phyloP scores from a whole-genome alignment of 1,284 basidiomycete genomes.

The Cutaneotrichosporon dermatis region DNA sequence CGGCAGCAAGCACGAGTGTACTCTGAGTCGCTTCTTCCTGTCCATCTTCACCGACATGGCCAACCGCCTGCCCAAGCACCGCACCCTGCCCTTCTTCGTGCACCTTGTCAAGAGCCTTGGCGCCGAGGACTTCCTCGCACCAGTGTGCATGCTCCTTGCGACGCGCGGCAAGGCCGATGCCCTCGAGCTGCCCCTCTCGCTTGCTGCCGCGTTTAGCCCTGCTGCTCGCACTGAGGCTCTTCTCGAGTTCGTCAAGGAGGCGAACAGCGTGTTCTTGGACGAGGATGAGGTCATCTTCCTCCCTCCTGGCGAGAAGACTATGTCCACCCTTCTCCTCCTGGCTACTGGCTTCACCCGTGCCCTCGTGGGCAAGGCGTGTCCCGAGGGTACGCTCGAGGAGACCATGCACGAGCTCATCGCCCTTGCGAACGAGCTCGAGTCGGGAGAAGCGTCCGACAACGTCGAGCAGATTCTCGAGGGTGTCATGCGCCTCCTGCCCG shows the following conservation, averaged over 20 bases:
- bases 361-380: conserved; percentile 32
- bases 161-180: conserved; percentile 56
- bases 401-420: conserved; percentile 39
- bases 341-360: conserved; percentile 46
- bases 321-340: conserved; percentile 56
- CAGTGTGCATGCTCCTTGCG: conserved; percentile 78
- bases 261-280: conserved; percentile 54
- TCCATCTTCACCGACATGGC: conserved; percentile 51
- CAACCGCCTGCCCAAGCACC: conserved; percentile 47
- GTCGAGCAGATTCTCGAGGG: conserved; percentile 32
- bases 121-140: conserved; percentile 72
- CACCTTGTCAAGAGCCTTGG: conserved; percentile 86
- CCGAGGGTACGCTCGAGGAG: conserved; percentile 29
- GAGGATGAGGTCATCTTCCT: conserved; percentile 29
- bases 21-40: conserved; percentile 49
- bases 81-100: conserved; percentile 67
- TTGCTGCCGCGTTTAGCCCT: conserved; percentile 59
- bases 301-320: conserved; percentile 2
- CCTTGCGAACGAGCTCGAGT: conserved; percentile 26
- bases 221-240: conserved; percentile 56
- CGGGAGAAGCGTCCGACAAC: conserved; percentile 17
- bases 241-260: conserved; percentile 64
- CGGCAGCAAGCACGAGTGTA: conserved; percentile 59
- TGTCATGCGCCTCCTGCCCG: conserved; percentile 49
- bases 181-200: conserved; percentile 59